Conservation (phyloP, 495 filamentous ascomycete genomes). For the Penicillium bialowiezense region DNA sequence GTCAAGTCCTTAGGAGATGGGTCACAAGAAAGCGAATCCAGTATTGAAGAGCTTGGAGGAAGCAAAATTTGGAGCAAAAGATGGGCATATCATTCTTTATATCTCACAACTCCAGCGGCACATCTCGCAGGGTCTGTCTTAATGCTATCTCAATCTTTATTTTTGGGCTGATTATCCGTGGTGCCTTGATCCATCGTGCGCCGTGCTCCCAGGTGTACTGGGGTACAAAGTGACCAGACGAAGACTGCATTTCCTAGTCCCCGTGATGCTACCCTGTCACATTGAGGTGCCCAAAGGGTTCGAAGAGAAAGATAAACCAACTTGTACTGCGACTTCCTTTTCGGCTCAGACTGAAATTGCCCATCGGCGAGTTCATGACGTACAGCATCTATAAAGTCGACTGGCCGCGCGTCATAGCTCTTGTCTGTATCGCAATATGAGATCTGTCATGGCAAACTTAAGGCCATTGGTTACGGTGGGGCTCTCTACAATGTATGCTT, state of each 20-base stretch:
- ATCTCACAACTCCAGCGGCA: neutral
- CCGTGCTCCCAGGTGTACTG: constrained; percentile 11
- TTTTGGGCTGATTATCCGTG: constrained; percentile 12
- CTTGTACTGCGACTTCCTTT: constrained; percentile 4
- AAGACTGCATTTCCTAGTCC: constrained; percentile 4
- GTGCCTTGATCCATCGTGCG: constrained; percentile 16
- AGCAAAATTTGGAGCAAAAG: neutral
- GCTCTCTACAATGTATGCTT: constrained; percentile 13
- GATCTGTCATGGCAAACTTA: neutral
- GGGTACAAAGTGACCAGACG: constrained; percentile 16
- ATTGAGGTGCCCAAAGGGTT: neutral
- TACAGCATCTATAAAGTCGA: constrained; percentile 13
- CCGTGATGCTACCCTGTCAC: neutral
- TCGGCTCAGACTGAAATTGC: constrained; percentile 15
- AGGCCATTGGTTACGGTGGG: constrained; percentile 4
- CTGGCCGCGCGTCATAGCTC: constrained; percentile 27
- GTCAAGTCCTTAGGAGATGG: neutral
- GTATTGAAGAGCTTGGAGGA: constrained; percentile 4
- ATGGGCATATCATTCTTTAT: constrained; percentile 11
- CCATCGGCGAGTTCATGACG: constrained; percentile 10
- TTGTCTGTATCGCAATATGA: constrained; percentile 16
- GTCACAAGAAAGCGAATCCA: neutral
- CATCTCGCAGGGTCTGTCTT: constrained; percentile 1
- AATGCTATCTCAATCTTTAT: constrained; percentile 10
- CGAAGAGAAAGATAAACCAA: neutral